Evolutionary conservation across 2,329 filamentous ascomycete genomes (phyloP).

Genomic region (Sclerotinia glacialis): DNA sequence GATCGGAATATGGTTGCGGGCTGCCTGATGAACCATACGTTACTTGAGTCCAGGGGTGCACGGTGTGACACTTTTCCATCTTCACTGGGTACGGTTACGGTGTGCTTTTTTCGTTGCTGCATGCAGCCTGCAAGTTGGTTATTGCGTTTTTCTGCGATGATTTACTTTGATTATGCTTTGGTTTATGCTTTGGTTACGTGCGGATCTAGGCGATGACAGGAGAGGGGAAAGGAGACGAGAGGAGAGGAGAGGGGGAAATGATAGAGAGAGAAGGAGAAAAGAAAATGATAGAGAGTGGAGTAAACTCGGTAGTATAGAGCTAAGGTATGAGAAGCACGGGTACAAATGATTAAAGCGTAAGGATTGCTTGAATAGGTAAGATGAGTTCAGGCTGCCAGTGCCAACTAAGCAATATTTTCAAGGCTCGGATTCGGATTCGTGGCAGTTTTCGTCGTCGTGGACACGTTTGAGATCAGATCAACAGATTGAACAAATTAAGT

Average conservation of each 20-base stretch:
- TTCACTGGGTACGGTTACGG: too few relatives aligned
- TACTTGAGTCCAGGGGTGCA: neutral
- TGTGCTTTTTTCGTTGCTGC: neutral
- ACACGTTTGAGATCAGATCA: slow-evolving; percentile 13
- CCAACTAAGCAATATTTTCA: neutral
- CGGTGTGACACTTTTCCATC: neutral
- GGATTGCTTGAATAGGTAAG: too few relatives aligned
- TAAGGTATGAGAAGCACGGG: neutral
- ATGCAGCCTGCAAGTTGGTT: neutral
- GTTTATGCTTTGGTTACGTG: too few relatives aligned
- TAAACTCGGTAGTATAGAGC: too few relatives aligned
- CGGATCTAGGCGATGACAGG: neutral
- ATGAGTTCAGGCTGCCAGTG: neutral
- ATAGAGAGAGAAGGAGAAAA: neutral
- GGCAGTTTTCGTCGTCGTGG: slow-evolving; percentile 11
- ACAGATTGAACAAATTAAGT: neutral
- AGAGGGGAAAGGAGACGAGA: too few relatives aligned
- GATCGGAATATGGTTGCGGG: slow-evolving; percentile 9
- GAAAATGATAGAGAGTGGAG: neutral
- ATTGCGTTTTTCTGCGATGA: neutral
- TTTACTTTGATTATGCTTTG: neutral
- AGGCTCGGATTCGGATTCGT: slow-evolving; percentile 17
- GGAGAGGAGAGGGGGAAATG: neutral
- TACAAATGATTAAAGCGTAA: neutral
- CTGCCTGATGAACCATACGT: slow-evolving; percentile 10